phyloP scores from a whole-genome alignment of 192 early-diverging fungal genomes.

The Coemansia sp. region DNA sequence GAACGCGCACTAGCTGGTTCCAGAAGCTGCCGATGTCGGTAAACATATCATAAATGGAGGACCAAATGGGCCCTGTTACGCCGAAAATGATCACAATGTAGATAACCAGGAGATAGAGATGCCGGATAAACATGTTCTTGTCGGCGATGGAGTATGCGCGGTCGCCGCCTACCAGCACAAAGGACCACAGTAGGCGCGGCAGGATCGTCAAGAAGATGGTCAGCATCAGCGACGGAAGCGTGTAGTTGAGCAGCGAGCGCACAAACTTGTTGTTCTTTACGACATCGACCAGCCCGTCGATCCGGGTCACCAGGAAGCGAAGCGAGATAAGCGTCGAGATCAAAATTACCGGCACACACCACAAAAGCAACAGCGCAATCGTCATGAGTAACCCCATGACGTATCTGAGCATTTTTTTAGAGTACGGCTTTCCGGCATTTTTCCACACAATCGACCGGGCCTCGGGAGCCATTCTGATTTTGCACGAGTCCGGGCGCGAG shows the following conservation, averaged over 20 bases:
- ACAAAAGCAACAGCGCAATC: conserved; percentile 64
- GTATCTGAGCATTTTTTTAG: conserved; percentile 56
- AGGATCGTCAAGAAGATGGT: conserved; percentile 65
- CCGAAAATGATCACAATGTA: conserved; percentile 75
- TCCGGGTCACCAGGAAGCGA: conserved; percentile 56
- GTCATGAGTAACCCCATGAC: conserved; percentile 56
- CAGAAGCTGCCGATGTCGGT: conserved; percentile 62
- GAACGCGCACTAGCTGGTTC: conserved; percentile 54
- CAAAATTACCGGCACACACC: conserved; percentile 66
- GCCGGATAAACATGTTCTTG: conserved; percentile 54
- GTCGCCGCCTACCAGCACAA: conserved; percentile 43
- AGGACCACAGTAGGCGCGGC: conserved; percentile 59
- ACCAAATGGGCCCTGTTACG: conserved; percentile 61
- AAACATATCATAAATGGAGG: conserved; percentile 59
- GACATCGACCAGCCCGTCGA: conserved; percentile 56
- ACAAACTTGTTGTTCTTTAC: conserved; percentile 58
- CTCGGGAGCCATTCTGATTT: conserved; percentile 64
- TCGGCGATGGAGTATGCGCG: conserved; percentile 39
- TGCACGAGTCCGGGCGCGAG: conserved; percentile 57
- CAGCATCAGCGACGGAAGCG: conserved; percentile 70
- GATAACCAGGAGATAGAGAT: conserved; percentile 69
- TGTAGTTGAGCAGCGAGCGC: conserved; percentile 61
- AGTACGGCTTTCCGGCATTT: conserved; percentile 57
- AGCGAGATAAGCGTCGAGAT: conserved; percentile 67
- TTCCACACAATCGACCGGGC: conserved; percentile 70